A percentile compares a stretch with the other conserved stretches of the same genome.
phyloP scores from a whole-genome alignment of 140 eudicot species.

The Stevia rebaudiana region DNA sequence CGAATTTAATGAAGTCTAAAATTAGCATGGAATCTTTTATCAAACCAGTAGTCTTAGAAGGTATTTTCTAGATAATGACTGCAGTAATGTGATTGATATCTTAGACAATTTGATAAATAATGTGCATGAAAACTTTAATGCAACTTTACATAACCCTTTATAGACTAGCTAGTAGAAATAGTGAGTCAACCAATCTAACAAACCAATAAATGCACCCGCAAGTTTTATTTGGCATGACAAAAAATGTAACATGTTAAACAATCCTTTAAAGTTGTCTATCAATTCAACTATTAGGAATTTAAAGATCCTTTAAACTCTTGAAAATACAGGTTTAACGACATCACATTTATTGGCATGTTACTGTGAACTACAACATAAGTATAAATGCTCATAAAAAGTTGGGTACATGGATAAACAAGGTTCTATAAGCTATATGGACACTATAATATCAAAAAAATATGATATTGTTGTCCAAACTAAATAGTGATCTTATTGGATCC shows the following conservation, averaged over 20 bases:
- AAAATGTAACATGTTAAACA: neutral
- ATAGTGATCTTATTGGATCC: neutral
- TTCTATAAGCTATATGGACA: constrained; percentile 5
- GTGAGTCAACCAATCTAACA: neutral
- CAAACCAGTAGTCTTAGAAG: neutral
- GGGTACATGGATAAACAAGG: constrained; percentile 1
- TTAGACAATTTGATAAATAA: neutral
- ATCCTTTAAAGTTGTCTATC: neutral
- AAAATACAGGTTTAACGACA: neutral
- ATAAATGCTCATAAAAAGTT: constrained; percentile 13
- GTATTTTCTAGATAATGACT: constrained; percentile 5
- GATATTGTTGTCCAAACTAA: too few relatives aligned
- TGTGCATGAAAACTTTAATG: constrained; percentile 4
- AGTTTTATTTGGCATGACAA: neutral
- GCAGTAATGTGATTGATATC: constrained; percentile 13
- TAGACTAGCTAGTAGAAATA: neutral
- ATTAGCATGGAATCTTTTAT: constrained; percentile 6
- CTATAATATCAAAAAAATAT: too few relatives aligned
- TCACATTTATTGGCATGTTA: neutral
- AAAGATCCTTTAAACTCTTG: neutral
- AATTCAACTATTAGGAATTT: neutral
- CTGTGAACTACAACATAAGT: constrained; percentile 6
- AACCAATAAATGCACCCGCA: constrained; percentile 11
- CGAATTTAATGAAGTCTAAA: constrained; percentile 16
- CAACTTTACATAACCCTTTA: neutral